phyloP scores from a whole-genome alignment of 257 asterid genomes.

The Paulownia fortunei region DNA sequence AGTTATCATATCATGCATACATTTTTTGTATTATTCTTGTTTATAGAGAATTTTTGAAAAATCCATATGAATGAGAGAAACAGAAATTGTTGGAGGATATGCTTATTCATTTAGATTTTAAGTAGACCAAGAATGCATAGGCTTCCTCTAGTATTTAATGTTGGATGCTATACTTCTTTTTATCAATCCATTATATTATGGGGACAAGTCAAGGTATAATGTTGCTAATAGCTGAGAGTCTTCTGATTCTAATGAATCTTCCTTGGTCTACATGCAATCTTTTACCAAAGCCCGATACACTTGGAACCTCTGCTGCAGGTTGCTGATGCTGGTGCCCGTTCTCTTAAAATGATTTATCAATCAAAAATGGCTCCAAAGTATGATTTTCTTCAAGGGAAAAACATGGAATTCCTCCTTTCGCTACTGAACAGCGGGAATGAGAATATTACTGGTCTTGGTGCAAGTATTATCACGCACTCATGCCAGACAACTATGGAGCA shows the following conservation, averaged over 20 bases:
- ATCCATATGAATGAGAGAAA: too few species aligned
- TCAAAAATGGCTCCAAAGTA: conserved; percentile 83
- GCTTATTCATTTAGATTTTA: conserved; percentile 13
- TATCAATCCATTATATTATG: conserved; percentile 5
- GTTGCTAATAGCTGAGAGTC: not conserved
- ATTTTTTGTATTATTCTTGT: not conserved
- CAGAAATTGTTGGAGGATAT: not conserved
- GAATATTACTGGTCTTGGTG: conserved; percentile 89
- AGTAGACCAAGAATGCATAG: not conserved
- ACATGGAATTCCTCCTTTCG: conserved; percentile 73
- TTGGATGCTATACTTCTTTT: not conserved
- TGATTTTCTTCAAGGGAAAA: conserved; percentile 70
- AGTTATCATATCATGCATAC: not conserved
- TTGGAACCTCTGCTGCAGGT: conserved; percentile 63
- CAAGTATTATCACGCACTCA: conserved; percentile 86
- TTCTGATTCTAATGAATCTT: conserved; percentile 18
- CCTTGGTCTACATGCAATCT: conserved; percentile 1
- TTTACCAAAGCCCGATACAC: conserved; percentile 23
- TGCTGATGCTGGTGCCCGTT: conserved; percentile 91
- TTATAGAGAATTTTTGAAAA: not conserved
- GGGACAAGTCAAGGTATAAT: not conserved
- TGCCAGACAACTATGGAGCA: conserved; percentile 76
- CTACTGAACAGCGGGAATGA: conserved; percentile 75
- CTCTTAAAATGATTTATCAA: conserved; percentile 91
- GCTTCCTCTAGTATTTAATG: conserved; percentile 17